Base-by-base conservation (phyloP, 176 grass and related monocot genomes). In the Pontederia crassipes region DNA sequence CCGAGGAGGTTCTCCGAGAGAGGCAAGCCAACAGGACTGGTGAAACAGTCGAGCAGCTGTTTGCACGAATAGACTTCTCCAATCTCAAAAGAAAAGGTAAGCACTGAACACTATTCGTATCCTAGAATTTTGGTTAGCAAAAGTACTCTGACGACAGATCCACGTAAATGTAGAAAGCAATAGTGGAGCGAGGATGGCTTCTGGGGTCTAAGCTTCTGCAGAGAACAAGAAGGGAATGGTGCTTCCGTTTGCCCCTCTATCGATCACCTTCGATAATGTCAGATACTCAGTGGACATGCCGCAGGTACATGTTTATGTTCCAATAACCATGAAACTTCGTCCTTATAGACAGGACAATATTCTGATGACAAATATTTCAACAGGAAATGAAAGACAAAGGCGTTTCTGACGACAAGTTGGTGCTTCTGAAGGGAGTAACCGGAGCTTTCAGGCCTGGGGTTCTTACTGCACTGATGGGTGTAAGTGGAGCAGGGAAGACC, bases 281-380 rank as follows among this genome's bases (percentile, higher is more conserved):
- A 84, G 50, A 78, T 84, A 84, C 60, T 83, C 80, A 26, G 74
- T 83, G 12, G 80, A 83, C 66, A 83, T 83, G 75, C 80, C 80
- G 57, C 24, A 60, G 62, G 80, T 78, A 81, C 53, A 27, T 46
- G 4, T n/a, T 24, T 65, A 48, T 49, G 20, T 56, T 56, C 15
- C 13, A 18, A 8, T 17, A 56, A 56, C 18, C 15, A 8, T 15
- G 54, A 56, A 56, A 56, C 10, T 47, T 26, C 26, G 48, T 57
- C 29, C 53, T 3, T 63, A 6, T 24, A 12, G 15, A 74, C 49
- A 45, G 20, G 46, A 47, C 13, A 45, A 27, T 2, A 66, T 27
- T 18, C 17, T 68, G 12, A 40, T 40, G 32, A 40, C 32, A 40
- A 40, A 40, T 4, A 40, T 4, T 4, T 40, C 32, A 40, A 40